Percentiles rank a stretch among this genome's conserved stretches.
These are phyloP conservation scores for Leishmania arabica DNA, from an alignment of 208 protist genomes.

Conservation along the genomic window DNA sequence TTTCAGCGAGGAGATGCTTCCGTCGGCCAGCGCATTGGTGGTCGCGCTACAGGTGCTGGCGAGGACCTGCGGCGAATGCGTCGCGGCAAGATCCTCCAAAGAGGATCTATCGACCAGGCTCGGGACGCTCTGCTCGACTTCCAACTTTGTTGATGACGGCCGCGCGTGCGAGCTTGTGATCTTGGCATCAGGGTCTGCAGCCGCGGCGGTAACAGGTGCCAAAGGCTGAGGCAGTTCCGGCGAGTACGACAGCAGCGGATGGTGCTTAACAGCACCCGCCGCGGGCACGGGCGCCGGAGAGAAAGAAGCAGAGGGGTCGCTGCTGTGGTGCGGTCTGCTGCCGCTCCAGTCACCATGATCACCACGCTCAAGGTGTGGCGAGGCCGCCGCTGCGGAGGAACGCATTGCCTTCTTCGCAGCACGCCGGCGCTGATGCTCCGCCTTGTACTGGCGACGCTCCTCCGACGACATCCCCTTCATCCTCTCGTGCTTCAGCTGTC, in stretches of 20 bases:
- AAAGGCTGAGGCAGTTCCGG: not conserved
- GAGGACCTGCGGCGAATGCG: slow-evolving; percentile 20
- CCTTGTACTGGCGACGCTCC: slow-evolving; percentile 30
- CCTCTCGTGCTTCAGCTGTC: slow-evolving; percentile 25
- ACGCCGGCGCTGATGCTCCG: slow-evolving; percentile 24
- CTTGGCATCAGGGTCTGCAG: not conserved
- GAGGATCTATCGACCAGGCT: not conserved
- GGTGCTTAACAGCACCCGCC: not conserved
- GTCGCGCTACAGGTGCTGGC: slow-evolving; percentile 8
- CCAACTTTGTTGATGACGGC: not conserved
- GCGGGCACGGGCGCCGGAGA: not conserved
- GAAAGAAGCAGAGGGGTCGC: not conserved
- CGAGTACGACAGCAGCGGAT: not conserved
- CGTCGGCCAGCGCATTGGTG: not conserved
- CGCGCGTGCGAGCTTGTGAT: not conserved
- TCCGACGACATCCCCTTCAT: slow-evolving; percentile 26
- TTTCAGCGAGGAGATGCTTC: not conserved
- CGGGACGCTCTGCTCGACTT: not conserved
- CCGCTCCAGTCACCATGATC: not conserved
- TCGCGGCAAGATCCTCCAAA: not conserved
- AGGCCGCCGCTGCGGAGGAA: not conserved
- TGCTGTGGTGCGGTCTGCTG: not conserved
- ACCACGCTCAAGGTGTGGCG: not conserved
- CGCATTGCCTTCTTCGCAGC: slow-evolving; percentile 30
- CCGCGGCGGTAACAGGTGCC: not conserved